Base-by-base conservation (phyloP, 2,329 filamentous ascomycete genomes). In the Botrytis paeoniae region DNA sequence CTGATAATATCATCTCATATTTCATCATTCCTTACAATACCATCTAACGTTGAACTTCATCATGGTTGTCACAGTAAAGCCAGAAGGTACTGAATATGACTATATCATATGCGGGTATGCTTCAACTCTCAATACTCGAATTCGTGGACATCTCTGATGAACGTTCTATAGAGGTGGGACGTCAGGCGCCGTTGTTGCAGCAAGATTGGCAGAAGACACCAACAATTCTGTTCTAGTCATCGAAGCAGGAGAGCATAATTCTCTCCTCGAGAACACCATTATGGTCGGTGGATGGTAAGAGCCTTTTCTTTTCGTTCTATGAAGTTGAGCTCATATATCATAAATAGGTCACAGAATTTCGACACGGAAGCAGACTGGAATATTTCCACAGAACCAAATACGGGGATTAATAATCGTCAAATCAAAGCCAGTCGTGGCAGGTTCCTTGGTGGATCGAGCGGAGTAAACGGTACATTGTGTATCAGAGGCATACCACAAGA, bases 341-440 rank as follows among this genome's bases (percentile, higher is more conserved):
- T 60, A 4, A 22, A 14, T 41, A 85, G 84, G 84, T 82, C 82
- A 25, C 81, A 84, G 59, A 85, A 84, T 66, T 84, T 86, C 71
- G 85, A 85, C 71, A 82, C 80, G 16, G 84, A 85, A 73, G 84
- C 84, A 0, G 86, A 87, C 73, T 87, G 85, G 86, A 87, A 86
- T 65, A 84, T 87, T 51, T 74, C 83, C 32, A 84, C 84, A 2
- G 82, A 83, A 57, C 81, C 83, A 8, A 82, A 81, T 51, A 71
- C 80, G 9, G 80, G 81, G 5, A 80, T 85, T 29, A 82, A 85
- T 37, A 78, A 81, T 41, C 81, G 85, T 4, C 82, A 83, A 73
- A 82, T 87, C 5, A 85, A 86, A 74, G 81, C 84, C 25, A 86
- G 84, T 70, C 81, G 85, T 65, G 85, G 85, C 48, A 84, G 84